Evolutionary conservation across 495 filamentous ascomycete species (phyloP), one percentile per base, ranked within the genome.

Genomic region (Parathielavia hyrcaniae): DNA sequence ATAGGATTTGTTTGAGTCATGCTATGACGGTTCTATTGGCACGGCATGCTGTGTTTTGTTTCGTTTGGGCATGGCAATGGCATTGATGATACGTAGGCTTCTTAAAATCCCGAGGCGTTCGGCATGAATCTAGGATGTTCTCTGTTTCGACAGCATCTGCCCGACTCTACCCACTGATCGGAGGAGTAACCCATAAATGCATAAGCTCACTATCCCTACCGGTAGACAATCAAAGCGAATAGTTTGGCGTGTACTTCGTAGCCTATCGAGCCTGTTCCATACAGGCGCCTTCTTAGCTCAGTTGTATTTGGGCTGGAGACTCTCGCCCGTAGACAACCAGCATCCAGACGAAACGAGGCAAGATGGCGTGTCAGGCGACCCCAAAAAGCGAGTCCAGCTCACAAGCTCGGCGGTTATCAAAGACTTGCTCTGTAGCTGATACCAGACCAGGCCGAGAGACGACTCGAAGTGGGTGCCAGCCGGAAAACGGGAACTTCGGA

Each of bases 81-180:
- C 58, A 60, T 60, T 60, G 41, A 55, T 51, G 58, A 55, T 60
- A 38, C 13, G 6, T 53, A 32, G 26, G 2, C 11, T n/a, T 1
- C 13, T 12, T 23, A 26, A 8, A 1, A 4, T 11, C 9, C 30
- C 20, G 40, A 47, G 26, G 26, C 2, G 26, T 30, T n/a, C 36
- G 30, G 52, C 40, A 55, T 38, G 43, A 47, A 16, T 38, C 41
- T 50, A 36, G 14, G 14, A 35, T 43, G 39, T 2, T 12, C n/a
- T 20, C 26, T 10, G 10, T 48, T 45, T 45, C 43, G 8, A 23
- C 8, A 39, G 11, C 35, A 23, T n/a, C 32, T 48, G 22, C 19
- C 50, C 50, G 34, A 16, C 36, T 50, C 20, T n/a, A 16, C 17
- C 14, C 17, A 1, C 12, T 23, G 26, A 30, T 6, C 26, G 6